Percentiles rank a stretch among this genome's conserved stretches.
These are phyloP conservation scores for Coffea canephora DNA, from an alignment of 257 asterid genomes.

Conservation along the genomic window DNA sequence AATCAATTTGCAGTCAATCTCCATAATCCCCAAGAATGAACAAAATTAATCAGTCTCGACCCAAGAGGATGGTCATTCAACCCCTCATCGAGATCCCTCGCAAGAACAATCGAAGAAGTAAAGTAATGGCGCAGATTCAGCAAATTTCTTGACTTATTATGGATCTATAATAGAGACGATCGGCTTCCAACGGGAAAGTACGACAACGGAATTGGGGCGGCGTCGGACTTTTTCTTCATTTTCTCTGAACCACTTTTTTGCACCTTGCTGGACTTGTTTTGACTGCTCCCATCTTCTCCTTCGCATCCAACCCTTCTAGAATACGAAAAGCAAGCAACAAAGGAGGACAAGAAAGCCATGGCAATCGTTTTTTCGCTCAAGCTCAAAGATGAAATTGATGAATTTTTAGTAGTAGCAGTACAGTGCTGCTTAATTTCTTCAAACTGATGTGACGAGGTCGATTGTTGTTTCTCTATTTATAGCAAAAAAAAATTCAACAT, in stretches of 20 bases:
- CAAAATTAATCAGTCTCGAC: too few relatives aligned
- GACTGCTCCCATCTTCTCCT: neutral
- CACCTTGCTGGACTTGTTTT: neutral
- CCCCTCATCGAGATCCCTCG: too few relatives aligned
- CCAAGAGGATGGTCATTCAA: too few relatives aligned
- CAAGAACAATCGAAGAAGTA: too few relatives aligned
- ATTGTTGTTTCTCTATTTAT: neutral
- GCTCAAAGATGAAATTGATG: too few relatives aligned
- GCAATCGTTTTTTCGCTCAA: too few relatives aligned
- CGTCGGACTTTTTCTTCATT: neutral
- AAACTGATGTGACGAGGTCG: neutral
- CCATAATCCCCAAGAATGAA: too few relatives aligned
- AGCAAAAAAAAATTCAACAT: neutral
- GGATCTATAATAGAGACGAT: neutral
- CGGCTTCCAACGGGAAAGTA: constrained; percentile 10
- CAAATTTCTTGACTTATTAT: too few relatives aligned
- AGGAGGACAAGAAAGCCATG: too few relatives aligned
- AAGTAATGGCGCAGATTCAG: too few relatives aligned
- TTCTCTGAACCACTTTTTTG: neutral
- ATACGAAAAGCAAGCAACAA: neutral
- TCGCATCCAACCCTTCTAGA: neutral
- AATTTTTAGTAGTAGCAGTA: neutral
- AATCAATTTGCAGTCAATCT: too few relatives aligned
- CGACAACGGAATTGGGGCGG: constrained; percentile 7
- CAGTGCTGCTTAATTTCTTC: neutral